These are phyloP conservation scores for Lactifluus hygrophoroides DNA, from an alignment of 768 basidiomycete species.

Conservation along the genomic window DNA sequence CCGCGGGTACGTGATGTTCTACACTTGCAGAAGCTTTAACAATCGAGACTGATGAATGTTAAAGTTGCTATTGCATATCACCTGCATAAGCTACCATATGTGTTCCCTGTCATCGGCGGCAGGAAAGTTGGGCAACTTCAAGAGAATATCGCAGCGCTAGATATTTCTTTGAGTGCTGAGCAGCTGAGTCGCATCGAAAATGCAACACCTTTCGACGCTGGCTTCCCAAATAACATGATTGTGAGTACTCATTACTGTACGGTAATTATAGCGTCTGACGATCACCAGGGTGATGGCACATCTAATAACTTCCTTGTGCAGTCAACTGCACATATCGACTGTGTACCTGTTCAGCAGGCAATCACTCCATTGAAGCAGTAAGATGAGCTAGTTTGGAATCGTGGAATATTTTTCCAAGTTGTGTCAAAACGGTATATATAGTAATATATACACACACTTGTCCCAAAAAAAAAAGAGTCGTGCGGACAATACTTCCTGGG, in stretches of 20 bases:
- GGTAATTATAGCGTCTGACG: neutral
- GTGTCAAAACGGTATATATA: no score
- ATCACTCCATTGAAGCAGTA: neutral
- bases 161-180: slow-evolving; percentile 33
- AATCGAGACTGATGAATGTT: neutral
- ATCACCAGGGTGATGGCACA: slow-evolving; percentile 1
- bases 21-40: neutral
- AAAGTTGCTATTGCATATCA: slow-evolving; percentile 41
- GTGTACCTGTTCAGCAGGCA: neutral
- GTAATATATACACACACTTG: no score
- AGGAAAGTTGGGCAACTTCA: slow-evolving; percentile 39
- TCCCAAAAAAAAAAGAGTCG: no score
- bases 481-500: no score
- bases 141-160: slow-evolving; percentile 38
- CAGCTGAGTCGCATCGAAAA: slow-evolving; percentile 37
- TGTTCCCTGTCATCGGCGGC: slow-evolving; percentile 40
- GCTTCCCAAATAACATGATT: slow-evolving; percentile 30
- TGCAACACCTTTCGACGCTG: slow-evolving; percentile 32
- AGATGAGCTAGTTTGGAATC: no score
- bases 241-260: slow-evolving; percentile 10
- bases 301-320: neutral
- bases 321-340: neutral
- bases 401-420: no score
- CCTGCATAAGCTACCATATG: slow-evolving; percentile 39
- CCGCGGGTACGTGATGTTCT: neutral